phyloP scores from a whole-genome alignment of 352 stramenopile species.

The Peronospora destructor region DNA sequence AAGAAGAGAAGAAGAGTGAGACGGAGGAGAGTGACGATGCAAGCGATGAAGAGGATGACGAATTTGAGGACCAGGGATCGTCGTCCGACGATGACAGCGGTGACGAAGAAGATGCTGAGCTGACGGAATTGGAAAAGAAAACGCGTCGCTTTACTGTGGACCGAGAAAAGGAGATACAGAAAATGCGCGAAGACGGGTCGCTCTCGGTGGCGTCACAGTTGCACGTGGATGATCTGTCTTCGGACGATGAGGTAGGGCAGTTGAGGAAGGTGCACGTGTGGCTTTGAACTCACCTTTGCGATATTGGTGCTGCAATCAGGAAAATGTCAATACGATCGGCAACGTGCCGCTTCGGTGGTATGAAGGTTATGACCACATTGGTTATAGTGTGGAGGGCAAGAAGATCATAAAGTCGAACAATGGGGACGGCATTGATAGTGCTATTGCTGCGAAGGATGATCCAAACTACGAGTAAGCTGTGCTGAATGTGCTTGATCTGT shows the following conservation, averaged over 20 bases:
- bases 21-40: slow-evolving; percentile 67
- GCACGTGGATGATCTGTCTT: slow-evolving; percentile 98
- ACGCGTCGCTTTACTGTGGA: slow-evolving; percentile 64
- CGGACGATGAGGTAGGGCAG: slow-evolving; percentile 90
- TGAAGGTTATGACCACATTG: slow-evolving; percentile 99
- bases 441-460: slow-evolving; percentile 83
- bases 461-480: slow-evolving; percentile 87
- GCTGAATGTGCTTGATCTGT: background rate
- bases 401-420: slow-evolving; percentile 93
- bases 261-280: background rate
- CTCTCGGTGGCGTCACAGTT: slow-evolving; percentile 82
- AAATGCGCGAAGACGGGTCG: slow-evolving; percentile 81
- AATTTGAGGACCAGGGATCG: slow-evolving; percentile 84
- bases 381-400: slow-evolving; percentile 95
- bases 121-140: slow-evolving; percentile 79
- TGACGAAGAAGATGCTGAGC: slow-evolving; percentile 56
- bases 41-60: slow-evolving; percentile 51
- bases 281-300: background rate
- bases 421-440: slow-evolving; percentile 86
- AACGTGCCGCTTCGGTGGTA: slow-evolving; percentile 99
- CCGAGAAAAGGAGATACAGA: slow-evolving; percentile 67
- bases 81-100: slow-evolving; percentile 68
- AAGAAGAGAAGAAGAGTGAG: slow-evolving; percentile 28
- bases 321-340: slow-evolving; percentile 94
- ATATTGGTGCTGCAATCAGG: slow-evolving; percentile 32